phyloP scores from a whole-genome alignment of 1,139 yeast genomes.

The Debaryomyces udenii region DNA sequence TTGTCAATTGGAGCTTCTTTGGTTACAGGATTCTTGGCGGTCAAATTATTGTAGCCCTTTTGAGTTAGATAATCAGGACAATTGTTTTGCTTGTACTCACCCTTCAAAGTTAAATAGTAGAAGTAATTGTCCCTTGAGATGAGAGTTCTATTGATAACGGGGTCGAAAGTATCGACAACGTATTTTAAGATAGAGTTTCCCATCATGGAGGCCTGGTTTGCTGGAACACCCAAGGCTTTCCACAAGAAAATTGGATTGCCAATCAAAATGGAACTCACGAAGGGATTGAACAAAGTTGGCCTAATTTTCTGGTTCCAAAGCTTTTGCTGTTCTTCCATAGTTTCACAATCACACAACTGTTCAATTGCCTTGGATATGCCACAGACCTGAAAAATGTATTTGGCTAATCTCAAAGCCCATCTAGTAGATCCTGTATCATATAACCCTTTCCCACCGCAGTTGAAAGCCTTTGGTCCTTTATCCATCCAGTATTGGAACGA shows the following conservation, averaged over 20 bases:
- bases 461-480: conserved; percentile 61
- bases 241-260: conserved; percentile 84
- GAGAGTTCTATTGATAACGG: conserved; percentile 63
- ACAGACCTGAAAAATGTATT: conserved; percentile 57
- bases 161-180: conserved; percentile 78
- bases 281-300: conserved; percentile 71
- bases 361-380: conserved; percentile 58
- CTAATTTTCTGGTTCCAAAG: conserved; percentile 66
- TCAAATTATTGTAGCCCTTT: conserved; percentile 55
- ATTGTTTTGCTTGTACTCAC: conserved; percentile 60
- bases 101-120: conserved; percentile 69
- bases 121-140: conserved; percentile 76
- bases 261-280: conserved; percentile 65
- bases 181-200: conserved; percentile 71
- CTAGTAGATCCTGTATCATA: conserved; percentile 80
- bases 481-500: conserved; percentile 82
- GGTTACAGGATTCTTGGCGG: conserved; percentile 31
- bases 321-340: conserved; percentile 60
- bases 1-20: conserved; percentile 55
- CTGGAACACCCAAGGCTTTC: conserved; percentile 88
- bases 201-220: conserved; percentile 81
- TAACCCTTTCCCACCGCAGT: conserved; percentile 57
- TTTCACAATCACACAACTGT: conserved; percentile 58
- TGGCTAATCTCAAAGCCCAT: conserved; percentile 78
- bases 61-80: conserved; percentile 77